Percentiles rank a stretch among this genome's conserved stretches.
Conservation (phyloP, 2,329 filamentous ascomycete species). For the Coleophoma cylindrospora region DNA sequence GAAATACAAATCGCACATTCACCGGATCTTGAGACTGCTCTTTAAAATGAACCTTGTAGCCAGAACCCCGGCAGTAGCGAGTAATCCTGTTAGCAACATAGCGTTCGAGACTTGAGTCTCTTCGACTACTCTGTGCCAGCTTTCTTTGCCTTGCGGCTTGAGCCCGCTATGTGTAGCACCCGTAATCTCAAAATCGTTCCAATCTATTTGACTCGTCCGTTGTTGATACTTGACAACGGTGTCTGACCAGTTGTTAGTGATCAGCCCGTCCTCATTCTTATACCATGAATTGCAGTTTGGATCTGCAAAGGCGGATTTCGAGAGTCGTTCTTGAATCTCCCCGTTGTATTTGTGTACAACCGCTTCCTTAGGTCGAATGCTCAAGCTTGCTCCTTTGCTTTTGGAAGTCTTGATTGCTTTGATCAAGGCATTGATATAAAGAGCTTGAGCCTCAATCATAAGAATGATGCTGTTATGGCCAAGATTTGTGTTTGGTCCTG, state of each 20-base stretch:
- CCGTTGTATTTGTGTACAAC: slow-evolving; percentile 39
- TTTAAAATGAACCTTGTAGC: slow-evolving; percentile 2
- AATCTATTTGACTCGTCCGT: slow-evolving; percentile 33
- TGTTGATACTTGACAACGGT: slow-evolving; percentile 52
- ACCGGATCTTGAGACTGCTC: background rate
- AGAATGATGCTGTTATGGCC: slow-evolving; percentile 53
- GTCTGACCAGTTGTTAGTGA: slow-evolving; percentile 52
- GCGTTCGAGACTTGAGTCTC: slow-evolving; percentile 25
- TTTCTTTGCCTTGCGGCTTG: slow-evolving; percentile 18
- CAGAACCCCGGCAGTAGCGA: slow-evolving; percentile 8
- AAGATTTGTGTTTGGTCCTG: slow-evolving; percentile 37
- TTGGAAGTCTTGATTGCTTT: slow-evolving; percentile 40
- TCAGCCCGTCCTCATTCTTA: slow-evolving; percentile 45
- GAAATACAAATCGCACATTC: background rate
- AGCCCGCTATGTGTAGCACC: slow-evolving; percentile 22
- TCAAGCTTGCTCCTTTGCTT: slow-evolving; percentile 31
- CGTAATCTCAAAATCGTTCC: slow-evolving; percentile 37
- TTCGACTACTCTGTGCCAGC: slow-evolving; percentile 29
- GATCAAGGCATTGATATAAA: slow-evolving; percentile 47
- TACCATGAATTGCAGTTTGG: slow-evolving; percentile 51
- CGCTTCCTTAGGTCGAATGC: slow-evolving; percentile 36
- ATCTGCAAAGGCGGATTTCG: slow-evolving; percentile 44
- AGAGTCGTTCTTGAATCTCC: slow-evolving; percentile 37
- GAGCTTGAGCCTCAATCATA: slow-evolving; percentile 55
- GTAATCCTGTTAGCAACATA: slow-evolving; percentile 7